Evolutionary conservation across 1,284 basidiomycete species (phyloP).

Genomic region (Laetiporus sulphureus): DNA sequence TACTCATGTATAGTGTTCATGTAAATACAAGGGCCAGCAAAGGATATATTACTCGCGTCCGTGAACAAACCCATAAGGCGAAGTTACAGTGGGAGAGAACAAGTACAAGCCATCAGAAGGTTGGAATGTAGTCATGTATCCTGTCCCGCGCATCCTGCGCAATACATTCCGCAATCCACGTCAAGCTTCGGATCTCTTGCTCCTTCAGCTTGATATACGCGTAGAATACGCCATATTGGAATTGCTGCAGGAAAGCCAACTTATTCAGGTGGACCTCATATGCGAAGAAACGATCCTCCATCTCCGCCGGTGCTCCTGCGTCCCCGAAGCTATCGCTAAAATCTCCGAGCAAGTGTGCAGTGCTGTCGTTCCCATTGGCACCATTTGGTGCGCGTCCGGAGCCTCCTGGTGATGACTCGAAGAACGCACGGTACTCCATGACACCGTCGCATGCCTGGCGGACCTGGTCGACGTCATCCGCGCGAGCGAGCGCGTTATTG

Average conservation of each 20-base stretch:
- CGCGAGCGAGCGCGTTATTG: constrained; percentile 89
- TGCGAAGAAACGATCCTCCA: constrained; percentile 96
- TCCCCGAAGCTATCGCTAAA: constrained; percentile 34
- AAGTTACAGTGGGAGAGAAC: background rate
- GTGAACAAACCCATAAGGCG: too few species aligned
- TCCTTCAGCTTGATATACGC: constrained; percentile 97
- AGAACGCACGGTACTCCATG: constrained; percentile 88
- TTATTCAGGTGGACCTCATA: constrained; percentile 94
- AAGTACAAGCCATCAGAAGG: constrained; percentile 60
- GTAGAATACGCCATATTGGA: constrained; percentile 91
- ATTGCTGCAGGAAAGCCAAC: constrained; percentile 90
- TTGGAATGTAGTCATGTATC: constrained; percentile 89
- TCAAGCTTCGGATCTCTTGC: constrained; percentile 96
- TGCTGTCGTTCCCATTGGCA: constrained; percentile 26
- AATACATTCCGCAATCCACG: constrained; percentile 97
- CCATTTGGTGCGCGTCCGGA: constrained; percentile 14
- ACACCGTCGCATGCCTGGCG: constrained; percentile 84
- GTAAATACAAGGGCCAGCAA: background rate
- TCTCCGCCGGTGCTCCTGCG: constrained; percentile 51
- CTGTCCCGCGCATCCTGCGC: constrained; percentile 91
- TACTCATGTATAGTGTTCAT: too few species aligned
- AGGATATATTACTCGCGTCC: background rate
- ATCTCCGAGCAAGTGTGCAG: constrained; percentile 23
- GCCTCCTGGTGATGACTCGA: constrained; percentile 49
- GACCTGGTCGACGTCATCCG: constrained; percentile 95